Evolutionary conservation across 176 grass and related monocot genomes (phyloP).

Genomic region (Puccinellia tenuiflora): DNA sequence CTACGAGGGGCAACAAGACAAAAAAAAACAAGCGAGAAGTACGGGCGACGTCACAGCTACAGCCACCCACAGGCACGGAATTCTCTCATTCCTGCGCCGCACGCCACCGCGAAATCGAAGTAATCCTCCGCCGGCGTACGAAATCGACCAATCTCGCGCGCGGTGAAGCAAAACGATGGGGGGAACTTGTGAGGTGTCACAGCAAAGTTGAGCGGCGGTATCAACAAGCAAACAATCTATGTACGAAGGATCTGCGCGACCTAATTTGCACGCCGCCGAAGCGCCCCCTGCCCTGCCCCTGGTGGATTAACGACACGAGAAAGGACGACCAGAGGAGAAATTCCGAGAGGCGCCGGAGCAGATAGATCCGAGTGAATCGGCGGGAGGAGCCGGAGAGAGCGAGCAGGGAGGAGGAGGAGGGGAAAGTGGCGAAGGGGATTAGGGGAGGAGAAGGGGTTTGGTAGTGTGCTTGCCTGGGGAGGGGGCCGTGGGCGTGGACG

Average conservation of each 20-base stretch:
- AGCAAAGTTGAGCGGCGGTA: not conserved
- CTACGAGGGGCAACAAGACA: too few species aligned
- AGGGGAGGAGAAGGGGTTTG: not conserved
- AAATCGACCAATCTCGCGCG: not conserved
- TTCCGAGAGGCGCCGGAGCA: too few species aligned
- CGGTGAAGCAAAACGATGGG: not conserved
- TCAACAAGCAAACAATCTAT: not conserved
- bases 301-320: too few species aligned
- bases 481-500: constrained; percentile 23
- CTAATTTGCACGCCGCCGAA: too few species aligned
- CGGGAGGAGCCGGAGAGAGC: too few species aligned
- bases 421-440: not conserved
- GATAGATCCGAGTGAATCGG: constrained; percentile 21
- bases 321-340: too few species aligned
- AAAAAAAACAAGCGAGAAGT: not conserved
- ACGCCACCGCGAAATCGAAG: not conserved
- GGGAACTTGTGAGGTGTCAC: not conserved
- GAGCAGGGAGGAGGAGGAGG: not conserved
- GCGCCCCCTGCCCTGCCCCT: too few species aligned
- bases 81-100: not conserved
- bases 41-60: not conserved
- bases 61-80: not conserved
- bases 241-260: too few species aligned
- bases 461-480: constrained; percentile 37
- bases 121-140: not conserved